Evolutionary conservation across 192 early-diverging fungal genomes (phyloP).

Genomic region (Blastocladiella britannica): DNA sequence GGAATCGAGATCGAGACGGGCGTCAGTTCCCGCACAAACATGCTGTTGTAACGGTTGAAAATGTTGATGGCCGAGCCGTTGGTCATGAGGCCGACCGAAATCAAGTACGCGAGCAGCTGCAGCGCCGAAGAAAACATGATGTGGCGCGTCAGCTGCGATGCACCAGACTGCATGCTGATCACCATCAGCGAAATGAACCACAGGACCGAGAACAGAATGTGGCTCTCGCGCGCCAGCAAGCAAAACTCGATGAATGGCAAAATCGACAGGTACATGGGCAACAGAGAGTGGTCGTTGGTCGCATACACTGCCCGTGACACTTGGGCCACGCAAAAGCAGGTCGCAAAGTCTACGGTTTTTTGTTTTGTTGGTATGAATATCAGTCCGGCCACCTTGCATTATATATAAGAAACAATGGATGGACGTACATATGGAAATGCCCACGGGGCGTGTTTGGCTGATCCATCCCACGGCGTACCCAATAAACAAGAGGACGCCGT

Average conservation of each 20-base stretch:
- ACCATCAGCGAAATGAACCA: conserved; percentile 21
- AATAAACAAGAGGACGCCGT: conserved; percentile 13
- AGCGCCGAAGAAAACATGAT: conserved; percentile 6
- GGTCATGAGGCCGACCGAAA: not conserved
- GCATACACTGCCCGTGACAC: conserved; percentile 5
- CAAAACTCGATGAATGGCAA: conserved; percentile 13
- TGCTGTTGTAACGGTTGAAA: not conserved
- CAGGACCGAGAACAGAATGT: conserved; percentile 13
- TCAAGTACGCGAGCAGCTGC: not conserved
- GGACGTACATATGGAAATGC: not conserved
- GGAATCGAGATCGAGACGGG: not conserved
- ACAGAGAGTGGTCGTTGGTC: conserved; percentile 7
- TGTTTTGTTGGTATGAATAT: conserved; percentile 6
- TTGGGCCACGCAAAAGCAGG: conserved; percentile 4
- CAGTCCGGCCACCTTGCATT: conserved; percentile 15
- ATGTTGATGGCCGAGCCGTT: not conserved
- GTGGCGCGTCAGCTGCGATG: conserved; percentile 8
- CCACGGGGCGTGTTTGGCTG: not conserved
- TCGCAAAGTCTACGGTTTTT: conserved; percentile 11
- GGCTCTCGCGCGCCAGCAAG: conserved; percentile 15
- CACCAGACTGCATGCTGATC: conserved; percentile 15
- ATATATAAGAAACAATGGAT: conserved; percentile 9
- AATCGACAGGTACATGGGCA: conserved; percentile 18
- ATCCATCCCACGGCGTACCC: conserved; percentile 5
- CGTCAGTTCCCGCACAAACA: not conserved